Percentiles rank a stretch among this genome's conserved stretches.
Evolutionary conservation across 495 filamentous ascomycete genomes (phyloP).

Genomic region (Tuber melanosporum): DNA sequence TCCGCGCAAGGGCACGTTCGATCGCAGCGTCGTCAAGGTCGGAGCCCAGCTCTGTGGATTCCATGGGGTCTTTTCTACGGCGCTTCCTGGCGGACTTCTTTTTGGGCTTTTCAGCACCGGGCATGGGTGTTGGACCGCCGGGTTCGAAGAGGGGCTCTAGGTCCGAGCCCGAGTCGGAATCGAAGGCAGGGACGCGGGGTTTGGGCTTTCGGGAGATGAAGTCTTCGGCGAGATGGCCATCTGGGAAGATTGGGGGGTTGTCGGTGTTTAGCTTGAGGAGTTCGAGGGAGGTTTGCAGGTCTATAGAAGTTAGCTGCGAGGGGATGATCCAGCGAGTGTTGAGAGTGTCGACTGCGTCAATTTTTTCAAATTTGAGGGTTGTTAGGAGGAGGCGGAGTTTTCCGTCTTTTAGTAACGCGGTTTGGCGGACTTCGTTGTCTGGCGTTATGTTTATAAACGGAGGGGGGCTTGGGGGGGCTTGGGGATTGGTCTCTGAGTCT

Average conservation of each 20-base stretch:
- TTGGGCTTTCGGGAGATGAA: constrained; percentile 65
- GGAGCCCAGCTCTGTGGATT: background rate
- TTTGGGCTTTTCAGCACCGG: constrained; percentile 13
- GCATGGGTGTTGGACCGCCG: constrained; percentile 53
- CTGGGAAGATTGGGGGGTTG: constrained; percentile 63
- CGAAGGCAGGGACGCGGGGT: constrained; percentile 46
- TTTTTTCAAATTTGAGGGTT: constrained; percentile 58
- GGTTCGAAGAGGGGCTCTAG: constrained; percentile 67
- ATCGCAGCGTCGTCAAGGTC: constrained; percentile 40
- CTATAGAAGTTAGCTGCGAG: constrained; percentile 53
- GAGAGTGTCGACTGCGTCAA: constrained; percentile 55
- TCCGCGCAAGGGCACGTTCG: constrained; percentile 44
- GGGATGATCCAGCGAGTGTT: constrained; percentile 78
- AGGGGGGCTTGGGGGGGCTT: constrained; percentile 46
- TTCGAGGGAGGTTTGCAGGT: constrained; percentile 56
- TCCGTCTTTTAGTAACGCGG: constrained; percentile 80
- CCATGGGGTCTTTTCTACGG: constrained; percentile 42
- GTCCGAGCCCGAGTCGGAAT: constrained; percentile 52
- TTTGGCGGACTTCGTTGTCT: constrained; percentile 60
- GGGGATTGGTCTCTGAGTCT: constrained; percentile 36
- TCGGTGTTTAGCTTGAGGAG: constrained; percentile 66
- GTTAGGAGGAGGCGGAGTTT: constrained; percentile 81
- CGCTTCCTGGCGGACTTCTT: constrained; percentile 44
- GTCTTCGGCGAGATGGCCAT: constrained; percentile 63
- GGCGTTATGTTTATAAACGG: constrained; percentile 60